Conservation (phyloP, 2,329 filamentous ascomycete genomes). For the Tolypocladium endophyticum region DNA sequence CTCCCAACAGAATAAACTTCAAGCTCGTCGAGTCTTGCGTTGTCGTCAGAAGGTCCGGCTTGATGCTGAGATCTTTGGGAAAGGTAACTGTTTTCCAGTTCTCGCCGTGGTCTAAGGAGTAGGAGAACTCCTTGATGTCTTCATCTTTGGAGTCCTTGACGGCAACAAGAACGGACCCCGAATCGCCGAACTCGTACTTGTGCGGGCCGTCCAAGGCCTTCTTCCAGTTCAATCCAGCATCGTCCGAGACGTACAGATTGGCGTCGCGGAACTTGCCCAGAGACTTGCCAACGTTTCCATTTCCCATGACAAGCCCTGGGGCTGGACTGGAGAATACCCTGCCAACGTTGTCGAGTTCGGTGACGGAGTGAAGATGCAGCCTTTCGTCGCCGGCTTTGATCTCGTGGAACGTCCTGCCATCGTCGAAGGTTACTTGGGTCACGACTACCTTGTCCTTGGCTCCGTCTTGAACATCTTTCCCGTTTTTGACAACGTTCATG, state of each 20-base stretch:
- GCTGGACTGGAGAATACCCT: slow-evolving; percentile 89
- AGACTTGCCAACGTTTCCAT: slow-evolving; percentile 76
- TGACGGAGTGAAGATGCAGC: slow-evolving; percentile 88
- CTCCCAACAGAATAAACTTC: slow-evolving; percentile 74
- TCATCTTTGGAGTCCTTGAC: slow-evolving; percentile 61
- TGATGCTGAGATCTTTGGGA: slow-evolving; percentile 54
- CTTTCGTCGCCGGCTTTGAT: slow-evolving; percentile 58
- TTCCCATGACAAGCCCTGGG: slow-evolving; percentile 85
- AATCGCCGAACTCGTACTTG: slow-evolving; percentile 93
- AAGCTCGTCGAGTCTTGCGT: slow-evolving; percentile 86
- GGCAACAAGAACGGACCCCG: slow-evolving; percentile 80
- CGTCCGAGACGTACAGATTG: slow-evolving; percentile 78
- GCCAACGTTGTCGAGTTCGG: slow-evolving; percentile 70
- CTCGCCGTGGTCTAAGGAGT: slow-evolving; percentile 84
- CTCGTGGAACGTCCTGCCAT: slow-evolving; percentile 73
- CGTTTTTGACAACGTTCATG: slow-evolving; percentile 83
- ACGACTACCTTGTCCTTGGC: slow-evolving; percentile 55
- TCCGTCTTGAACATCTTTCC: slow-evolving; percentile 55
- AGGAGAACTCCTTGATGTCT: slow-evolving; percentile 48
- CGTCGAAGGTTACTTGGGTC: slow-evolving; percentile 87
- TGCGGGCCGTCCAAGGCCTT: slow-evolving; percentile 68
- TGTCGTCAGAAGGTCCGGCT: slow-evolving; percentile 68
- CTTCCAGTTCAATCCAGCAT: slow-evolving; percentile 80
- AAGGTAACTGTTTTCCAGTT: slow-evolving; percentile 67
- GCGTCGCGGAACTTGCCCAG: slow-evolving; percentile 63